Base-by-base conservation (phyloP, 306 rosid genomes). In the Rosa multiflora region DNA sequence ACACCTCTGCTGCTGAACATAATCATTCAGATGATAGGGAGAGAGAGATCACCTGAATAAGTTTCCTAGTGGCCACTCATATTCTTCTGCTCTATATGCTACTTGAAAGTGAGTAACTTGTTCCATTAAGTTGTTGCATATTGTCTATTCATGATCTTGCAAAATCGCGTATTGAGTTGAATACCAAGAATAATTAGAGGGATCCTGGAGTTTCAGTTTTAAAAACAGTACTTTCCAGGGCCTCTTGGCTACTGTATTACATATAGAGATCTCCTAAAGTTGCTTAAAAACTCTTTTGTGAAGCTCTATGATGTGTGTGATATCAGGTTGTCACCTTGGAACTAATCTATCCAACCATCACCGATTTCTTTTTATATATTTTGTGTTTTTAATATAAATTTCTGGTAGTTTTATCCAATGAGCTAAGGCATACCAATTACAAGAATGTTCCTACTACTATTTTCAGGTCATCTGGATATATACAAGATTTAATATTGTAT, bases 71-170 rank as follows among this genome's bases (percentile, higher is more conserved):
- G 10, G 84, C 21, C 47, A 67, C 52, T 48, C 76, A 32, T 74
- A 18, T 80, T 73, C 87, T n/a, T 97, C 97, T 67, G 82, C 91
- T 53, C 79, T 55, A 46, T 29, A 49, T 51, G 70, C 76, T 46
- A 44, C 88, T 67, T 94, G 97, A 97, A 86, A 78, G 97, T 92
- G 86, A 58, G 94, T 83, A 77, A 84, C 29, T 72, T 8, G 68
- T 78, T 81, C 76, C 81, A 81, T 85, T 61, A 40, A 64, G 49
- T 53, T 74, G 73, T 67, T 72, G 49, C 43, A 1, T 49, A 67
- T 64, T 59, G 32, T 66, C 43, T 23, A 23, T 23, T 23, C 26
- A 23, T 23, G 26, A 23, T 23, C 26, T 23, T 20, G 17, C 12
- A 48, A 40, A 26, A n/a, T 64, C 11, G 6, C 14, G 7, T 43